Percentiles rank a stretch among this genome's conserved stretches.
phyloP scores from a whole-genome alignment of 2,329 filamentous ascomycete genomes.

The Dactylellina drechsleri region DNA sequence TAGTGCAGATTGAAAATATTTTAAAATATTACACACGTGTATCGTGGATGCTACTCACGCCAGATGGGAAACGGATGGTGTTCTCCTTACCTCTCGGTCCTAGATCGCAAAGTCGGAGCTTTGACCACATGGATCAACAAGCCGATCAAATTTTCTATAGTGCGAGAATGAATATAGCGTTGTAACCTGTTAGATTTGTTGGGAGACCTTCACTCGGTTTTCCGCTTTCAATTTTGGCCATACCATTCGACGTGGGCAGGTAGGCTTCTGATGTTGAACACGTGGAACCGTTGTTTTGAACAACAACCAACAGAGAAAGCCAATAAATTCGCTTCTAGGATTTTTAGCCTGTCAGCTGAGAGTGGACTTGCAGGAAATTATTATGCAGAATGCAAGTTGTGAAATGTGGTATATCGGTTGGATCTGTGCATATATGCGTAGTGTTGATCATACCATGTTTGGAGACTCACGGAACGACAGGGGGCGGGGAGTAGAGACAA shows the following conservation, averaged over 20 bases:
- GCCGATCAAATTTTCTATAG: too few relatives aligned
- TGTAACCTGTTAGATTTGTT: slow-evolving; percentile 34
- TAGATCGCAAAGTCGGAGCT: too few relatives aligned
- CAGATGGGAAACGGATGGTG: too few relatives aligned
- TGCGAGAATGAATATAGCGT: neutral
- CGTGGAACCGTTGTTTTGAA: slow-evolving; percentile 34
- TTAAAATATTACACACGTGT: too few relatives aligned
- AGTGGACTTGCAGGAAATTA: slow-evolving; percentile 12
- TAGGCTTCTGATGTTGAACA: slow-evolving; percentile 36
- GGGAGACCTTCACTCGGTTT: slow-evolving; percentile 17
- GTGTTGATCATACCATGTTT: slow-evolving; percentile 23
- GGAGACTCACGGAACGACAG: slow-evolving; percentile 3
- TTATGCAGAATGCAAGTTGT: slow-evolving; percentile 38
- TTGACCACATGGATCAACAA: neutral
- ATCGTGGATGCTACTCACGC: too few relatives aligned
- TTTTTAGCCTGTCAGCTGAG: slow-evolving; percentile 10
- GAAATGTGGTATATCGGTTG: slow-evolving; percentile 39
- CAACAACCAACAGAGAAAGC: neutral
- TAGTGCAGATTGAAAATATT: too few relatives aligned
- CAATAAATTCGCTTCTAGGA: slow-evolving; percentile 10
- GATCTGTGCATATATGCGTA: slow-evolving; percentile 21
- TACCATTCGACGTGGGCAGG: slow-evolving; percentile 17
- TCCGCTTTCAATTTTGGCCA: slow-evolving; percentile 6
- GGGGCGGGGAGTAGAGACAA: neutral
- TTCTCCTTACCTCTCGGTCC: too few relatives aligned